phyloP scores from a whole-genome alignment of 345 rosid genomes.

The Rubroshorea leprosula region DNA sequence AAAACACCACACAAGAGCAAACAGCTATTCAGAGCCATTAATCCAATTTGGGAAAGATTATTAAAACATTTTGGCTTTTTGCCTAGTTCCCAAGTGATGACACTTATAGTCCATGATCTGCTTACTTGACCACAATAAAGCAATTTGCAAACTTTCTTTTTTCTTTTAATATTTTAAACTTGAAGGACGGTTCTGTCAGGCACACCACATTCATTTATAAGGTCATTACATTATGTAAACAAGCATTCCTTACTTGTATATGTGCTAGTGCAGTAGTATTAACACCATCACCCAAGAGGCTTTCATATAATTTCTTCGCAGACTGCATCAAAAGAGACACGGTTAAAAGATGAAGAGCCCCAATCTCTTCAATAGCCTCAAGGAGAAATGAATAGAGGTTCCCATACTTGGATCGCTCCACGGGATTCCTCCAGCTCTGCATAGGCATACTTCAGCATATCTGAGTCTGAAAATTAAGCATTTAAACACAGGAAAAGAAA shows the following conservation, averaged over 20 bases:
- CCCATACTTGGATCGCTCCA: slow-evolving; percentile 66
- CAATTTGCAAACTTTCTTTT: no score
- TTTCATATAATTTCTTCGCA: slow-evolving; percentile 76
- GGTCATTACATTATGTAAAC: slow-evolving; percentile 3
- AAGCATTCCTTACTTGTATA: slow-evolving; percentile 59
- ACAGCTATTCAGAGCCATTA: no score
- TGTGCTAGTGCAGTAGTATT: slow-evolving; percentile 67
- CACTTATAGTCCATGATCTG: no score
- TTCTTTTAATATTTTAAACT: background rate
- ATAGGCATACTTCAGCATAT: slow-evolving; percentile 84
- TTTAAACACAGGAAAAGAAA: slow-evolving; percentile 11
- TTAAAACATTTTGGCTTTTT: no score
- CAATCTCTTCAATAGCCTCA: background rate
- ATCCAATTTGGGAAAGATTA: background rate
- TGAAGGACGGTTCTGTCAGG: background rate
- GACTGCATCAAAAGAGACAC: slow-evolving; percentile 49
- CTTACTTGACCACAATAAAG: no score
- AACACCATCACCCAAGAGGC: slow-evolving; percentile 52
- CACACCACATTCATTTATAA: background rate
- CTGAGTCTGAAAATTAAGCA: slow-evolving; percentile 49
- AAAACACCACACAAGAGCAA: no score
- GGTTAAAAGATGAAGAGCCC: slow-evolving; percentile 13
- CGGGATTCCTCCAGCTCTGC: slow-evolving; percentile 94
- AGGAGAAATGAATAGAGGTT: slow-evolving; percentile 5
- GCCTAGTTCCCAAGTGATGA: no score